Evolutionary conservation across 208 protist genomes (phyloP), one percentile per base, ranked within the genome.

Genomic region (Trypanosomatidae sp.): DNA sequence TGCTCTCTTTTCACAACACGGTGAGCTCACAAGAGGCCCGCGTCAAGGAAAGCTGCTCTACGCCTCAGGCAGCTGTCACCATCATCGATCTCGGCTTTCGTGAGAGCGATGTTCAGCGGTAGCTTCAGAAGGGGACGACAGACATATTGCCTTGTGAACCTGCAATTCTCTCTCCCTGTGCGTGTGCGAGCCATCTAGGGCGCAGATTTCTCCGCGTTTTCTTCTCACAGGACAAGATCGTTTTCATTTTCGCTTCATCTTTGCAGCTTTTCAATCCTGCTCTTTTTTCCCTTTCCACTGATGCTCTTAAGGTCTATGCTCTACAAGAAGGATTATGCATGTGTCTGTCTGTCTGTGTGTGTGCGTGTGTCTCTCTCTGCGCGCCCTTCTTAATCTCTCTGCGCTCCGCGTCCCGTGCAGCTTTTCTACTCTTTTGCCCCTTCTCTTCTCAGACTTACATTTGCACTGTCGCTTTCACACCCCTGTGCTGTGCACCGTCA

Each of bases 1-100:
- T 19, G 25, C 13, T 25, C 0, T n/a, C 22, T 65, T 33, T 22
- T 36, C 15, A 43, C 0, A 59, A 44, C 22, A 30, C 30, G 25
- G 2, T 41, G 55, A 39, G 19, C 44, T 46, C 3, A 22, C 39
- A 22, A 39, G 43, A 74, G 17, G 28, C 41, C 25, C 44, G 41
- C 19, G 44, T 41, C 33, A 68, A 30, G 44, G 44, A 39, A 12
- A 66, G 62, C 13, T 56, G 56, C 28, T 53, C 44, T 49, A 59
- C 17, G 5, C 56, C 62, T 52, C 62, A 71, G 68, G 33, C 41
- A 56, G 19, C 70, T 5, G 52, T 80, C n/a, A 33, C 70, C 22
- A 56, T 75, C 3, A 71, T 80, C 36, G 65, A 74, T 30, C 68
- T 79, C 1, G 74, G 62, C 69, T 79, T 79, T 44, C 52, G 50